phyloP scores from a whole-genome alignment of 129 eudicot species.

The Apium graveolens region DNA sequence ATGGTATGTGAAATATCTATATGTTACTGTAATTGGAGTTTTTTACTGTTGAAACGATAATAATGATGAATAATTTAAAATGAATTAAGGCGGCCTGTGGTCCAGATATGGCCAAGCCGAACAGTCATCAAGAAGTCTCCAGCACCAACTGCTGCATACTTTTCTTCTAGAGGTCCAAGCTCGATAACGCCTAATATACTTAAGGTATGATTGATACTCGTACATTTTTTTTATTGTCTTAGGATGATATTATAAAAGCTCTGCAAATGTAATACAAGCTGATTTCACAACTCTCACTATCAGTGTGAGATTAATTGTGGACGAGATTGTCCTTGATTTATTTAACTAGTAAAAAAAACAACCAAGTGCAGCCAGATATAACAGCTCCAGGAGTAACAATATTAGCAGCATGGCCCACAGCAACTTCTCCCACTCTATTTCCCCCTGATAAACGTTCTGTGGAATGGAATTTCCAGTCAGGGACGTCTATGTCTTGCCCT shows the following conservation, averaged over 20 bases:
- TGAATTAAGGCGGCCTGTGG: constrained; percentile 28
- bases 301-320: neutral
- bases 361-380: constrained; percentile 51
- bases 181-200: constrained; percentile 61
- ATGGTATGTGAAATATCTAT: neutral
- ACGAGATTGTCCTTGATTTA: neutral
- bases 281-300: neutral
- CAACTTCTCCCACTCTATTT: constrained; percentile 42
- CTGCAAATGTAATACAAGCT: neutral
- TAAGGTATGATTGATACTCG: constrained; percentile 28
- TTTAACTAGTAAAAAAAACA: neutral
- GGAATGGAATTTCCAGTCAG: constrained; percentile 52
- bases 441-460: constrained; percentile 28
- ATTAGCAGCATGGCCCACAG: constrained; percentile 74
- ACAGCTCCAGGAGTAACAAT: constrained; percentile 65
- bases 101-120: constrained; percentile 42
- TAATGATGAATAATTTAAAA: neutral
- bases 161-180: constrained; percentile 83
- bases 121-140: constrained; percentile 40
- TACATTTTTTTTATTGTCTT: too few species aligned
- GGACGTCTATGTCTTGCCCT: constrained; percentile 88
- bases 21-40: neutral
- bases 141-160: constrained; percentile 61
- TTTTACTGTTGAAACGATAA: neutral
- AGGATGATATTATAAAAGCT: too few species aligned